These are phyloP conservation scores for Coemansia aciculifera DNA, from an alignment of 192 early-diverging fungal genomes.

Conservation along the genomic window DNA sequence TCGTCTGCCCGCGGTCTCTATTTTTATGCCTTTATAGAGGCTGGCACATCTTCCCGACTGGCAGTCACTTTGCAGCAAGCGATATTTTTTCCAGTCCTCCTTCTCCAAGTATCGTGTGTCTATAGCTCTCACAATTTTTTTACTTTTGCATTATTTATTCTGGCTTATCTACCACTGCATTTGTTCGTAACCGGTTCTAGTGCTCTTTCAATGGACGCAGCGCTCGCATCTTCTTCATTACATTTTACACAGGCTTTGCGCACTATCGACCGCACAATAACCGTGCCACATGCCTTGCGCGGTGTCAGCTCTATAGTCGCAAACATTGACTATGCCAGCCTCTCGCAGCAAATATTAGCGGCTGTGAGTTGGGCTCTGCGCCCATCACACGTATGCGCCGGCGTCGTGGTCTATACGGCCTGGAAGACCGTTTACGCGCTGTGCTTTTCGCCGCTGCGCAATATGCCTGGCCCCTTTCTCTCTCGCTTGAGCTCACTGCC, in stretches of 20 bases:
- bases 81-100: not conserved
- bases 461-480: constrained; percentile 25
- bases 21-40: not conserved
- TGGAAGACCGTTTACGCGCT: constrained; percentile 13
- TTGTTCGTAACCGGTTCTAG: not conserved
- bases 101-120: not conserved
- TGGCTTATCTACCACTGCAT: not conserved
- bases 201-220: not conserved
- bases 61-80: not conserved
- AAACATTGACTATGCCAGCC: not conserved
- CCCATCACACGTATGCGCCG: constrained; percentile 2
- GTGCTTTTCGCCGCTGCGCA: constrained; percentile 31
- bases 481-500: constrained; percentile 21
- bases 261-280: not conserved
- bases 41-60: not conserved
- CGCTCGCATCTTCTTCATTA: not conserved
- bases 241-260: not conserved
- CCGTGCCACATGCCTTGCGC: not conserved
- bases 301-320: not conserved
- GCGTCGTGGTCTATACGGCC: not conserved
- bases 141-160: not conserved
- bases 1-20: not conserved
- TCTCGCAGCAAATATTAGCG: not conserved
- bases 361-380: not conserved
- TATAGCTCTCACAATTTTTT: not conserved